phyloP scores from a whole-genome alignment of 2,329 filamentous ascomycete genomes.

The Juglanconis sp. region DNA sequence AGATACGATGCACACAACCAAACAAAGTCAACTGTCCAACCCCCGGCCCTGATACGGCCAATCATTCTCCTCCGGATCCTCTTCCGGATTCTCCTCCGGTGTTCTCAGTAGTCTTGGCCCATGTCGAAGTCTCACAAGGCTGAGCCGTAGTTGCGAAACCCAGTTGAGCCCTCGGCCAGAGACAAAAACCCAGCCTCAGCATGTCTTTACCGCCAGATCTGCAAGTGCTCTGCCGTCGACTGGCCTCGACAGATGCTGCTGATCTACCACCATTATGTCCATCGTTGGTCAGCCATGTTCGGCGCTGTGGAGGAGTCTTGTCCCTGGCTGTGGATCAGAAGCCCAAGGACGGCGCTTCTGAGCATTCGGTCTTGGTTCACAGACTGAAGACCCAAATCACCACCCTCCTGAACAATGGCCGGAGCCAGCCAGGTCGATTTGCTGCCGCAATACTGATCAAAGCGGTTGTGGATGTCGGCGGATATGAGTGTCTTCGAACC shows the following conservation, averaged over 20 bases:
- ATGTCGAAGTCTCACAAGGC: neutral
- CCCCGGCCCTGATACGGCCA: too few relatives aligned
- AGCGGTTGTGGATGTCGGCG: conserved; percentile 75
- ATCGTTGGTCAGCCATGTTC: conserved; percentile 60
- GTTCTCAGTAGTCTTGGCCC: too few relatives aligned
- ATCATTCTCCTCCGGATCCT: too few relatives aligned
- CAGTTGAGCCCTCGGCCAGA: neutral
- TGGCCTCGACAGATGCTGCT: conserved; percentile 68
- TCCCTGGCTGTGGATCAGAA: conserved; percentile 60
- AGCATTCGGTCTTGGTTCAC: conserved; percentile 69
- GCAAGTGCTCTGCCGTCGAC: conserved; percentile 62
- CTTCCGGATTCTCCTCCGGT: too few relatives aligned
- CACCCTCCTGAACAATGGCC: conserved; percentile 71
- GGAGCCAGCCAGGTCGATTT: conserved; percentile 71
- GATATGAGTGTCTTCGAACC: conserved; percentile 75
- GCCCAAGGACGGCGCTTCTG: conserved; percentile 58
- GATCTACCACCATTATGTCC: conserved; percentile 73
- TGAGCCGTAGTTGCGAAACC: conserved; percentile 1
- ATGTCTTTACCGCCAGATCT: conserved; percentile 54
- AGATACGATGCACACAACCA: neutral
- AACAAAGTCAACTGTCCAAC: too few relatives aligned
- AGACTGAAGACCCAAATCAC: conserved; percentile 77
- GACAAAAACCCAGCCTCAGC: neutral
- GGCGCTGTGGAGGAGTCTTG: conserved; percentile 57
- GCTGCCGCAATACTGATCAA: conserved; percentile 77